Base-by-base conservation (phyloP, 1,139 yeast genomes). In the Scheffersomyces cryptocercus region DNA sequence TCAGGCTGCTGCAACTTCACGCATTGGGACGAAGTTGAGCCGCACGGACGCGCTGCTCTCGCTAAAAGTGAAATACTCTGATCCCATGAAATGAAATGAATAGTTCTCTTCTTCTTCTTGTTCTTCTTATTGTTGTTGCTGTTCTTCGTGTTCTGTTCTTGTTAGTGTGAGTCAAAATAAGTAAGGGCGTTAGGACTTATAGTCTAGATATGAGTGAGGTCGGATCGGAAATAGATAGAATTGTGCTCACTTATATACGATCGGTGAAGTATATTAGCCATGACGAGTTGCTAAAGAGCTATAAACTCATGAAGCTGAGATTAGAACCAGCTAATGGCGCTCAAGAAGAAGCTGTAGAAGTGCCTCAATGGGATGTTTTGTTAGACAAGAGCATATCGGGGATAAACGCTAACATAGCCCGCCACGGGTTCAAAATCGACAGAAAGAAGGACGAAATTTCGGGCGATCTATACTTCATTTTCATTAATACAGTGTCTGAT, bases 381-480 rank as follows among this genome's bases (percentile, higher is more conserved):
- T 55, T 69, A 29, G 60, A 62, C 36, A 49, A 56, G 8, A 55
- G 59, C 37, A 58, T 78, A 3, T 61, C 76, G 4, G 42, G 57
- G 15, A 75, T 78, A 49, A 78, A 79, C 58, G 45, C 50, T 12
- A 60, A 61, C 12, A 59, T 81, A 13, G 64, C 64, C 1, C 56
- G 58, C 1, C 62, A 76, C 26, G 81, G 81, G 7, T 72, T 79
- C 52, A 75, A 71, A 46, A 64, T 82, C 12, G 75, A 67, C 30
- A 64, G 67, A 51, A 62, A 50, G 40, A 64, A 61, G 49, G 67
- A 68, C 63, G 77, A 72, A 62, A 55, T 59, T 38, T 54, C 64
- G 4, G 69, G 69, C 10, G 66, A 60, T 10, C 51, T 68, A 29
- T 53, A 52, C 35, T 75, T 67, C 49, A 61, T 70, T 8, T 79